Evolutionary conservation across 148 eudicot species (phyloP).

Genomic region (Arctostaphylos glauca): DNA sequence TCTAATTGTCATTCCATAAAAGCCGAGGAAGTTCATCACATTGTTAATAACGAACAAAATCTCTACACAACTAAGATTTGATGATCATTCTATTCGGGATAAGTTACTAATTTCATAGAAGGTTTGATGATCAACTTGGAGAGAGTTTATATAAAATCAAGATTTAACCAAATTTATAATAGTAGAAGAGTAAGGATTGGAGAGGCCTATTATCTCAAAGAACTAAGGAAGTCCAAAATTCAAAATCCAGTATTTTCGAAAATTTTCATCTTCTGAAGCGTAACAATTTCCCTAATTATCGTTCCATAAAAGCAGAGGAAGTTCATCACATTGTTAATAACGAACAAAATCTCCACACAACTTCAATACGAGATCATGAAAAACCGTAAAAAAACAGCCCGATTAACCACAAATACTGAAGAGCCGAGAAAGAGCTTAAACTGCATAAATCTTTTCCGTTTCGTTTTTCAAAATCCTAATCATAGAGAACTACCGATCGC

Average conservation of each 20-base stretch:
- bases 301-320: background rate
- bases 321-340: background rate
- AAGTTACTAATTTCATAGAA: background rate
- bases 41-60: background rate
- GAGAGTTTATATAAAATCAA: background rate
- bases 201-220: background rate
- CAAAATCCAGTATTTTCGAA: background rate
- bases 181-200: background rate
- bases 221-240: background rate
- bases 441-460: no score
- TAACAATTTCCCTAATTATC: background rate
- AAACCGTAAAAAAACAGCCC: no score
- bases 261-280: background rate
- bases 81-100: background rate
- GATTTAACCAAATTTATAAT: background rate
- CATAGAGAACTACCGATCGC: no score
- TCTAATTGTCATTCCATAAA: background rate
- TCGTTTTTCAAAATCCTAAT: no score
- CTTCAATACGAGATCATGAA: no score
- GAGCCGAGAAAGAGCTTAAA: slow-evolving; percentile 17
- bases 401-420: background rate
- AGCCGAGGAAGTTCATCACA: background rate
- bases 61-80: background rate
- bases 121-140: background rate
- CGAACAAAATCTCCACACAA: background rate